phyloP scores from a whole-genome alignment of 2,329 filamentous ascomycete genomes.

The Beauveria sp. region DNA sequence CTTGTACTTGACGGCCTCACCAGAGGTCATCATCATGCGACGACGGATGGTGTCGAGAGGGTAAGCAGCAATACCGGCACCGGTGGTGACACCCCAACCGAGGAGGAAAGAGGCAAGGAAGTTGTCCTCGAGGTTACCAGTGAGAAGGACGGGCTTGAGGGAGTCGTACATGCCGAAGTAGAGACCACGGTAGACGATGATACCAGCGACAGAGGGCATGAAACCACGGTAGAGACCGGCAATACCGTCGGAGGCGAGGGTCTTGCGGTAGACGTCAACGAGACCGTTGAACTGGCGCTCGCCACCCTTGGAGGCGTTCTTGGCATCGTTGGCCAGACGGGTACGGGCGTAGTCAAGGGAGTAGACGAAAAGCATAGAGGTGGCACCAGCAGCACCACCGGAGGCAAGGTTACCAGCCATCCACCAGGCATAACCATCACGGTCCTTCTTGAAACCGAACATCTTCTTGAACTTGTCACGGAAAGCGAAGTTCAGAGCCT shows the following conservation, averaged over 20 bases:
- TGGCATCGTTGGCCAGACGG: slow-evolving; percentile 99
- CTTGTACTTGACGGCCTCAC: slow-evolving; percentile 99
- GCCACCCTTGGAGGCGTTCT: slow-evolving; percentile 94
- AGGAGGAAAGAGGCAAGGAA: slow-evolving; percentile 99
- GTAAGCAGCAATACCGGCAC: slow-evolving; percentile 99
- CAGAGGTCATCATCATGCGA: slow-evolving; percentile 99
- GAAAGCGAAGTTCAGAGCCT: slow-evolving; percentile 99
- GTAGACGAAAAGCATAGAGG: slow-evolving; percentile 99
- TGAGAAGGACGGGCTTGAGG: slow-evolving; percentile 96
- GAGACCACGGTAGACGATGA: slow-evolving; percentile 99
- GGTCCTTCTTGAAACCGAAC: slow-evolving; percentile 99
- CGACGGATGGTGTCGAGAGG: slow-evolving; percentile 99
- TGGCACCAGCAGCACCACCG: slow-evolving; percentile 99
- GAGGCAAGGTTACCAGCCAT: slow-evolving; percentile 99
- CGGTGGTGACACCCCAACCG: slow-evolving; percentile 98
- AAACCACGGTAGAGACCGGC: slow-evolving; percentile 99
- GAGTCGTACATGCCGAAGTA: slow-evolving; percentile 99
- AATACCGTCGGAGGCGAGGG: slow-evolving; percentile 95
- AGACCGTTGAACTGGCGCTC: slow-evolving; percentile 99
- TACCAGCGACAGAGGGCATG: slow-evolving; percentile 98
- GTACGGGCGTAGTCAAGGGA: slow-evolving; percentile 99
- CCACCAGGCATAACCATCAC: slow-evolving; percentile 97
- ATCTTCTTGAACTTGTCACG: slow-evolving; percentile 99
- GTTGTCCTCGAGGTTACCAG: slow-evolving; percentile 88
- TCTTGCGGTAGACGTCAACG: slow-evolving; percentile 99